Evolutionary conservation across 2,329 filamentous ascomycete species (phyloP).

Genomic region (Fusarium subtropicale): DNA sequence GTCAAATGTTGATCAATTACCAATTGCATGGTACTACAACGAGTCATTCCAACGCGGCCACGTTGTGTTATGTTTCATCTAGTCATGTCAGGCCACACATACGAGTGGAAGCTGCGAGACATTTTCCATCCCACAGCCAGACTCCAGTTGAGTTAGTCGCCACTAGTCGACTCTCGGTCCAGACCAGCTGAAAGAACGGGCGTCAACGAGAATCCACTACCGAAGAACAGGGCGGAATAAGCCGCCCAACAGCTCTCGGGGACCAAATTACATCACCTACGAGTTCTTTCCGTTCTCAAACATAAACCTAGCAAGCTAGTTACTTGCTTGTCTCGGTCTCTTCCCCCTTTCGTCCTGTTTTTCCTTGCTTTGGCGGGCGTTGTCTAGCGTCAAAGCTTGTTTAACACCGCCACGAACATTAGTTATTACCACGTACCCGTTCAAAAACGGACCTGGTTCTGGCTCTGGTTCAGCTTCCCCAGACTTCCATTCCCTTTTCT

Average conservation of each 20-base stretch:
- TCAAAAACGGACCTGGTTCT: background rate
- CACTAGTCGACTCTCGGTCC: background rate
- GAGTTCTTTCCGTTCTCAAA: background rate
- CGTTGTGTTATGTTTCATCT: background rate
- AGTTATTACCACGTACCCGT: background rate
- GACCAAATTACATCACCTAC: conserved; percentile 10
- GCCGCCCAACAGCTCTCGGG: background rate
- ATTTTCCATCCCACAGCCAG: background rate
- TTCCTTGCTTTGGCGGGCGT: background rate
- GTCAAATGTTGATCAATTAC: background rate
- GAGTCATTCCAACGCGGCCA: background rate
- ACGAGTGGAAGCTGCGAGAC: background rate
- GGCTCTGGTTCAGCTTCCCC: conserved; percentile 21
- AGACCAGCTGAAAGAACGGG: conserved; percentile 1
- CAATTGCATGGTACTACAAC: background rate
- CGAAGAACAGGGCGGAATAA: background rate
- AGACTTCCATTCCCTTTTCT: background rate
- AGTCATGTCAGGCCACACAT: background rate
- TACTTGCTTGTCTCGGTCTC: background rate
- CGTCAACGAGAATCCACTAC: background rate
- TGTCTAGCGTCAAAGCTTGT: conserved; percentile 25
- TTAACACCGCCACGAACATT: background rate
- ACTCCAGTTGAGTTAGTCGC: conserved; percentile 1
- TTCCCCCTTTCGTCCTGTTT: background rate
- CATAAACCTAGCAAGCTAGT: background rate